phyloP scores from a whole-genome alignment of 73 alveolate genomes.

The Durusdinium trenchii region DNA sequence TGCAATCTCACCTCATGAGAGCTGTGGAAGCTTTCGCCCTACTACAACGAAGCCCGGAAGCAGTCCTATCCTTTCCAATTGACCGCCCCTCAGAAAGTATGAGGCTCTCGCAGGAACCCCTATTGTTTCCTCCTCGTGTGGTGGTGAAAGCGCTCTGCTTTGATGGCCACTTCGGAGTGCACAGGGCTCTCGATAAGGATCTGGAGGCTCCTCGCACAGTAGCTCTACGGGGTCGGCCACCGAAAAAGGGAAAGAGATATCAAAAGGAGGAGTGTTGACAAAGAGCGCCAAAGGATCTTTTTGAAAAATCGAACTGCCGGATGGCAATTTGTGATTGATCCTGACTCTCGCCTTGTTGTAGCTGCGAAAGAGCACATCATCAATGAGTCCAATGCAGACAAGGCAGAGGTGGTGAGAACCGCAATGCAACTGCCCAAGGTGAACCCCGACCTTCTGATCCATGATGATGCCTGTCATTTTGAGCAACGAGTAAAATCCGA shows the following conservation, averaged over 20 bases:
- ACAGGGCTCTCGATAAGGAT: not conserved
- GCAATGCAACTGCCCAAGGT: not conserved
- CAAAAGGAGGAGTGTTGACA: conserved; percentile 15
- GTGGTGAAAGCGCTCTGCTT: not conserved
- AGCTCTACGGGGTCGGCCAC: not conserved
- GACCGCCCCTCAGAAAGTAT: not conserved
- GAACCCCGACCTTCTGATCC: not conserved
- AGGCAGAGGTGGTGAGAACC: not conserved
- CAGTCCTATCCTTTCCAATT: not conserved
- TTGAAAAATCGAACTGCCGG: not conserved
- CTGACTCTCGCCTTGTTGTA: not conserved
- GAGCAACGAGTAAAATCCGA: not conserved
- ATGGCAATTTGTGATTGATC: conserved; percentile 13
- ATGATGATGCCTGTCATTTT: conserved; percentile 25
- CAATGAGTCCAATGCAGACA: not conserved
- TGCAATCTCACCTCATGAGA: not conserved
- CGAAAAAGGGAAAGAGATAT: not conserved
- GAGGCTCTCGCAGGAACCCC: not conserved
- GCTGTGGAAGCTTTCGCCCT: conserved; percentile 39
- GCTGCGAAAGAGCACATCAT: not conserved
- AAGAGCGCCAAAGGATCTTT: not conserved
- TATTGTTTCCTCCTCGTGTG: not conserved
- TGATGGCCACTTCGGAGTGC: conserved; percentile 58
- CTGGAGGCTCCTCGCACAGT: not conserved
- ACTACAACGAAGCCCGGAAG: not conserved